These are phyloP conservation scores for Tricholomella constricta DNA, from an alignment of 768 basidiomycete species.

Conservation along the genomic window DNA sequence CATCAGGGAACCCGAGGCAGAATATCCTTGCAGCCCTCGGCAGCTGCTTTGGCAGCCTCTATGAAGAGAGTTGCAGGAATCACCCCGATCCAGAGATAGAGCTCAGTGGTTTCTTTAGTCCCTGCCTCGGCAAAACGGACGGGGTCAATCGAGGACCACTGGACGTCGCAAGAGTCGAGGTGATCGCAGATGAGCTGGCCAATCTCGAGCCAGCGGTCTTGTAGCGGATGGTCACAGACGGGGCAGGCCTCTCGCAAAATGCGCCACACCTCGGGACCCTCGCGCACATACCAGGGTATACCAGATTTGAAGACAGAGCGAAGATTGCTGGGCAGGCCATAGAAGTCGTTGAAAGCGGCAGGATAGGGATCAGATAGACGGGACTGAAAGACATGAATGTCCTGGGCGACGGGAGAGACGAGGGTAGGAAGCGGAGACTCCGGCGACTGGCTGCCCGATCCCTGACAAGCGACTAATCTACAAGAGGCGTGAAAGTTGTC, in stretches of 20 bases:
- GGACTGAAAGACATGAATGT: no score
- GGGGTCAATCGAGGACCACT: conserved; percentile 33
- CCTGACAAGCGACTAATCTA: no score
- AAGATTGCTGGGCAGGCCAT: conserved; percentile 19
- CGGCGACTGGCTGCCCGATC: no score
- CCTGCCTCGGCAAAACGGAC: conserved; percentile 31
- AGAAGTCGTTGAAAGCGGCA: no score
- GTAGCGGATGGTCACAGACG: conserved; percentile 29
- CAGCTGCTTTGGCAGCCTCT: conserved; percentile 28
- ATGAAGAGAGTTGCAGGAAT: conserved; percentile 27
- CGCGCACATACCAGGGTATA: conserved; percentile 23
- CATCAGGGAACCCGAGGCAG: conserved; percentile 30
- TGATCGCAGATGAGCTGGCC: conserved; percentile 18
- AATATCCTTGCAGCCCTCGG: conserved; percentile 24
- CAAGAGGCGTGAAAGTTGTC: no score
- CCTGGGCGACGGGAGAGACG: no score
- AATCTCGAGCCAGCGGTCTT: conserved; percentile 24
- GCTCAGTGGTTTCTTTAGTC: conserved; percentile 18
- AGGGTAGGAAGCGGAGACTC: no score
- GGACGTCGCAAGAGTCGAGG: conserved; percentile 27
- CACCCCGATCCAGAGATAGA: conserved; percentile 35
- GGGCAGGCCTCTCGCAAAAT: conserved; percentile 26
- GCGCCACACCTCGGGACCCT: conserved; percentile 13
- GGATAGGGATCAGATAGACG: no score
- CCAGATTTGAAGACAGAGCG: conserved; percentile 31